A percentile compares a stretch with the other conserved stretches of the same genome.
Evolutionary conservation across 1,139 yeast species (phyloP).

Genomic region (Pichia sorboxylosa): DNA sequence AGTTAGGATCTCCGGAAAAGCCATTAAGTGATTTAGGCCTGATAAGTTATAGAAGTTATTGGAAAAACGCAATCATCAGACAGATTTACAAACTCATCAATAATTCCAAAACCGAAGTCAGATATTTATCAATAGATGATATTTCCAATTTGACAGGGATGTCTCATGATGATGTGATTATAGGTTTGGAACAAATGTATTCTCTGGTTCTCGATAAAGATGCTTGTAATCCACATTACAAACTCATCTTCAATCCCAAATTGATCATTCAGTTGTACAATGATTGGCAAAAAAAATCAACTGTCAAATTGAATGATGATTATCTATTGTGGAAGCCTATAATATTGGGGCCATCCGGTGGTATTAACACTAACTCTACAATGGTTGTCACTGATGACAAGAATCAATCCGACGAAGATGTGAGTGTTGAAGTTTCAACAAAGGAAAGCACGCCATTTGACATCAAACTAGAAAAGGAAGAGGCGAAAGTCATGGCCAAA

Average conservation of each 20-base stretch:
- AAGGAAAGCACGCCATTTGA: neutral
- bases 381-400: conserved; percentile 21
- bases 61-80: conserved; percentile 61
- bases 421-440: neutral
- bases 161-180: conserved; percentile 76
- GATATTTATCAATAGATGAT: conserved; percentile 40
- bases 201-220: conserved; percentile 15
- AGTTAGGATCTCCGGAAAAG: conserved; percentile 88
- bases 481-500: too few relatives aligned
- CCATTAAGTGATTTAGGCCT: conserved; percentile 84
- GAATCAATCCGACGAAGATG: neutral
- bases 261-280: conserved; percentile 34
- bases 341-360: conserved; percentile 77
- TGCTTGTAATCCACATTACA: conserved; percentile 36
- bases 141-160: conserved; percentile 69
- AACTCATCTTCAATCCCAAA: conserved; percentile 39
- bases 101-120: neutral
- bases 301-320: conserved; percentile 39
- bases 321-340: conserved; percentile 69
- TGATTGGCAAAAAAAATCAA: conserved; percentile 47
- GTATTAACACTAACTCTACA: conserved; percentile 51
- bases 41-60: conserved; percentile 74
- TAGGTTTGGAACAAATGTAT: conserved; percentile 69
- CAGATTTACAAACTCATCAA: conserved; percentile 23
- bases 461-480: neutral